Conservation (phyloP, 768 basidiomycete species). For the Antrodiella citrinella region DNA sequence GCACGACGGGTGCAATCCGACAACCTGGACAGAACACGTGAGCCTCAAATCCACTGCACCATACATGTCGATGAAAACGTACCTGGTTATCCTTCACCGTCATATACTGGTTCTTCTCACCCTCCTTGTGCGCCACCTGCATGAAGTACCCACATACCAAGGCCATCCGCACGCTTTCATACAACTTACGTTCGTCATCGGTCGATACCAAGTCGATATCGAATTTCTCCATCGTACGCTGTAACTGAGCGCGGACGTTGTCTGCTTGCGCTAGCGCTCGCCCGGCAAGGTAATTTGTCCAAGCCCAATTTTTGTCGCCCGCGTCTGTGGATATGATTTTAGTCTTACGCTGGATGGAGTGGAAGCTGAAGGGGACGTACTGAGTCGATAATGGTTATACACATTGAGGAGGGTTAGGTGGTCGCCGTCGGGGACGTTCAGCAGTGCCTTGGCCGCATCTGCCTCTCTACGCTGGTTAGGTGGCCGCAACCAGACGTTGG, state of each 20-base stretch:
- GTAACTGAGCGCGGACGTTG: conserved; percentile 84
- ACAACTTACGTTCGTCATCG: conserved; percentile 44
- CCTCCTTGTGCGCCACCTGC: conserved; percentile 95
- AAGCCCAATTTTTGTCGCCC: conserved; percentile 81
- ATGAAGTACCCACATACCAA: conserved; percentile 95
- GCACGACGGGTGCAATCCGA: conserved; percentile 78
- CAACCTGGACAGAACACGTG: conserved; percentile 26
- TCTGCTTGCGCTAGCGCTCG: conserved; percentile 86
- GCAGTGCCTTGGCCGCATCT: conserved; percentile 80
- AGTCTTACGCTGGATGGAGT: background rate
- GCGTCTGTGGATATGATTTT: conserved; percentile 37
- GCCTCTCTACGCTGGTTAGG: conserved; percentile 84
- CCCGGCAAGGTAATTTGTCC: conserved; percentile 79
- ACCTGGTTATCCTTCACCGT: conserved; percentile 95
- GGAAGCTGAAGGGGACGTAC: conserved; percentile 34
- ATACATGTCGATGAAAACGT: background rate
- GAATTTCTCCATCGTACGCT: conserved; percentile 85
- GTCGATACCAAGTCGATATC: conserved; percentile 73
- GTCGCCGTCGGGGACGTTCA: conserved; percentile 93
- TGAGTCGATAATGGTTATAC: conserved; percentile 84
- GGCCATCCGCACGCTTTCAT: conserved; percentile 68
- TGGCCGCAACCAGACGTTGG: conserved; percentile 92
- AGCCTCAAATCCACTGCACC: background rate
- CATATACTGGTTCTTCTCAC: conserved; percentile 67
- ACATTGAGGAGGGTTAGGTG: conserved; percentile 93